Conservation (phyloP, 257 asterid genomes). For the Lycium ferocissimum region DNA sequence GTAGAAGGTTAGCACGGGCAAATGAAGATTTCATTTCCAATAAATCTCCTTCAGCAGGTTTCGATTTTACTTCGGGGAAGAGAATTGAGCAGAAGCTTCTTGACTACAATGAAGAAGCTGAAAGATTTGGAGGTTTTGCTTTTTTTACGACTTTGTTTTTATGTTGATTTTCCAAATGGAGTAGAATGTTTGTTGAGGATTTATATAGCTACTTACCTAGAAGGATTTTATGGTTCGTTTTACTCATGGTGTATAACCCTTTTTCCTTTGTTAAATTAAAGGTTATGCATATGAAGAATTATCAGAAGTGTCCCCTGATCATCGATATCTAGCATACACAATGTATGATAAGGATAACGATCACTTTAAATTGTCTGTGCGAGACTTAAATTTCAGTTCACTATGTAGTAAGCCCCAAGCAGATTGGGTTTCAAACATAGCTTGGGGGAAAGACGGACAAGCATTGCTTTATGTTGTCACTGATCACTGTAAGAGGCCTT, state of each 20-base stretch:
- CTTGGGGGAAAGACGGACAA: constrained; percentile 94
- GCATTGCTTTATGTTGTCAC: constrained; percentile 84
- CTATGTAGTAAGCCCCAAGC: constrained; percentile 82
- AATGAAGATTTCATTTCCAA: constrained; percentile 82
- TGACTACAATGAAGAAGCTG: constrained; percentile 95
- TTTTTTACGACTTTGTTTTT: constrained; percentile 22
- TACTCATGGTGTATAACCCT: background rate
- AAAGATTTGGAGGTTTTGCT: constrained; percentile 75
- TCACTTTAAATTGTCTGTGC: constrained; percentile 70
- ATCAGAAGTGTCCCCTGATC: constrained; percentile 96
- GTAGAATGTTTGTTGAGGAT: background rate
- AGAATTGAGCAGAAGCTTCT: constrained; percentile 92
- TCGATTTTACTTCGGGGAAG: constrained; percentile 87
- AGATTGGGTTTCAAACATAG: constrained; percentile 76
- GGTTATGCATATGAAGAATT: constrained; percentile 91
- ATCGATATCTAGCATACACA: constrained; percentile 89
- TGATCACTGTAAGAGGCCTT: constrained; percentile 82
- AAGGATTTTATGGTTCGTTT: background rate
- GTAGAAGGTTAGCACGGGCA: constrained; percentile 84
- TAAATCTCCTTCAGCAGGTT: constrained; percentile 91
- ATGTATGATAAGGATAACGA: constrained; percentile 93
- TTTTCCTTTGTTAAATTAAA: constrained; percentile 32
- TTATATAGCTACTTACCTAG: no score
- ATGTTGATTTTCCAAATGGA: background rate
- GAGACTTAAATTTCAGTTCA: constrained; percentile 84